Percentiles rank a stretch among this genome's conserved stretches.
These are phyloP conservation scores for Fagopyrum tataricum DNA, from an alignment of 148 eudicot species.

Conservation along the genomic window DNA sequence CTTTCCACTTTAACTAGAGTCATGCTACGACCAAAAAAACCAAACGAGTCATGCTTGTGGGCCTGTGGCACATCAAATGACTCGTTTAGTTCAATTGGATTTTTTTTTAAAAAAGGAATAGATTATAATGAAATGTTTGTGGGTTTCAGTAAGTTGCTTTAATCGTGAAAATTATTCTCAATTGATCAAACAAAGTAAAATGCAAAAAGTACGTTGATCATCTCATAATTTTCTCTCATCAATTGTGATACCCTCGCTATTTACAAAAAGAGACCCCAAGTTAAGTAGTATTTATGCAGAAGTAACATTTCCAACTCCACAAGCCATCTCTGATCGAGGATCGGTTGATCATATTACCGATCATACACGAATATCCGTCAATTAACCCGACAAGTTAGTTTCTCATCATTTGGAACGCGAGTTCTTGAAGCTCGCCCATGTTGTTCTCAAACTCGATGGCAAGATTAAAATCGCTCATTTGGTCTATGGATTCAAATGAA, in stretches of 20 bases:
- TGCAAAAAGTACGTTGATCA: not conserved
- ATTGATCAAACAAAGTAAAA: not conserved
- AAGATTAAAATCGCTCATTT: slow-evolving; percentile 14
- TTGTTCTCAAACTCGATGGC: slow-evolving; percentile 31
- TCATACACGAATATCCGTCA: not conserved
- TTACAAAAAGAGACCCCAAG: not conserved
- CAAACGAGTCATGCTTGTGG: too few species aligned
- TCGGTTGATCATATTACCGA: not conserved
- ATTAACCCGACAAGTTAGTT: slow-evolving; percentile 17
- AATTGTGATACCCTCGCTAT: not conserved
- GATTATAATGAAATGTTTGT: too few species aligned
- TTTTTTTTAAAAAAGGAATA: too few species aligned
- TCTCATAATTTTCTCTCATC: not conserved
- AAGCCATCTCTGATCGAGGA: too few species aligned
- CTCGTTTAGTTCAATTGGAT: too few species aligned
- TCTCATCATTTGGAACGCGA: slow-evolving; percentile 56
- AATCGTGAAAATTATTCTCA: not conserved
- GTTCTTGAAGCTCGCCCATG: slow-evolving; percentile 55
- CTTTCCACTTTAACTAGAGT: too few species aligned
- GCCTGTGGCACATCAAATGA: too few species aligned
- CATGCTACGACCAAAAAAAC: too few species aligned
- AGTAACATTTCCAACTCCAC: not conserved
- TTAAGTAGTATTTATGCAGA: too few species aligned
- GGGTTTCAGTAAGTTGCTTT: not conserved
- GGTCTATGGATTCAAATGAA: slow-evolving; percentile 41